These are phyloP conservation scores for Wickerhamomyces hampshirensis DNA, from an alignment of 805 yeast species.

Conservation along the genomic window DNA sequence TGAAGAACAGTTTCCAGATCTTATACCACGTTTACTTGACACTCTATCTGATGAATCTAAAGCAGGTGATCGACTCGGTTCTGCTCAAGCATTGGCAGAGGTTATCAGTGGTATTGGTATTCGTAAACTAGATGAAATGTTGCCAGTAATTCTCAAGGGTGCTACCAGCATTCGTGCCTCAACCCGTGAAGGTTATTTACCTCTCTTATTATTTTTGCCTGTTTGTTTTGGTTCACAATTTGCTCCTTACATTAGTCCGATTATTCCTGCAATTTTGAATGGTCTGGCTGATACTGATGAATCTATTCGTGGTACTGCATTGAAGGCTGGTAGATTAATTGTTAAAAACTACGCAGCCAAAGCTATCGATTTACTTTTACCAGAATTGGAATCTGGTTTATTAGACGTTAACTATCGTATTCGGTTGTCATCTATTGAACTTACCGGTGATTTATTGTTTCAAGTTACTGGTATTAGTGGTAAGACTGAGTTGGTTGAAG, in stretches of 20 bases:
- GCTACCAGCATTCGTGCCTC: constrained; percentile 63
- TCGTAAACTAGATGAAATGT: constrained; percentile 77
- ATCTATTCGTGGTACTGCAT: constrained; percentile 79
- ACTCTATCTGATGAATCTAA: constrained; percentile 73
- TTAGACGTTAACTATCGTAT: constrained; percentile 80
- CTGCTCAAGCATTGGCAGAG: constrained; percentile 95
- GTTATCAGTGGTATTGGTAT: constrained; percentile 90
- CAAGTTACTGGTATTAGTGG: constrained; percentile 90
- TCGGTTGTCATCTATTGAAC: constrained; percentile 88
- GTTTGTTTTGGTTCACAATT: constrained; percentile 91
- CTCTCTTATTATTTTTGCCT: constrained; percentile 82
- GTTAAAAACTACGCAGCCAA: constrained; percentile 87
- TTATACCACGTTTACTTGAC: constrained; percentile 73
- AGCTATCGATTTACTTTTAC: constrained; percentile 89
- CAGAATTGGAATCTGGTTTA: constrained; percentile 89
- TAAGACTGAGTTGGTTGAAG: constrained; percentile 63
- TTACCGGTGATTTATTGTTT: constrained; percentile 90
- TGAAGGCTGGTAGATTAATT: constrained; percentile 88
- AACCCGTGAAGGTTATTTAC: constrained; percentile 90
- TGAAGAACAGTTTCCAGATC: constrained; percentile 89
- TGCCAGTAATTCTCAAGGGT: constrained; percentile 73
- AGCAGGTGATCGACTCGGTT: constrained; percentile 91
- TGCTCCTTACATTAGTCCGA: constrained; percentile 78
- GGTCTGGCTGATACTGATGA: constrained; percentile 92
- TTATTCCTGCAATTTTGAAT: constrained; percentile 86